A percentile compares a stretch with the other conserved stretches of the same genome.
phyloP scores from a whole-genome alignment of 352 stramenopile species.

The Phytophthora pseudosyringae region DNA sequence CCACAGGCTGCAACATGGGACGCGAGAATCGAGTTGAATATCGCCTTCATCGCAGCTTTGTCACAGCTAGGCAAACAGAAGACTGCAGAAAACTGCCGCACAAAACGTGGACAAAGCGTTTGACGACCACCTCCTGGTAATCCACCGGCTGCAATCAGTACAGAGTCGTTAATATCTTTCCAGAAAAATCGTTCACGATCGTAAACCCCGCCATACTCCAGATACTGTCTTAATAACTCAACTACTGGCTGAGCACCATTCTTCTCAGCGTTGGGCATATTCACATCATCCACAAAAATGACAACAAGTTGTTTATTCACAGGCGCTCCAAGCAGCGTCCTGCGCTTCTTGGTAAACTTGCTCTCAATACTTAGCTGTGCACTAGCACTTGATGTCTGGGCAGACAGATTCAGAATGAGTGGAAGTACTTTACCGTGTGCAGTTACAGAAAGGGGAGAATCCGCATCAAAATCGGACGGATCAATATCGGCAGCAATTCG shows the following conservation, averaged over 20 bases:
- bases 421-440: conserved; percentile 46
- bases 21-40: conserved; percentile 89
- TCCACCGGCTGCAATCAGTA: conserved; percentile 70
- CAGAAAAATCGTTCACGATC: conserved; percentile 88
- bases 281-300: conserved; percentile 92
- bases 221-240: conserved; percentile 75
- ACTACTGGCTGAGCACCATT: conserved; percentile 80
- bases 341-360: conserved; percentile 93
- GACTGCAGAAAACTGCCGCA: conserved; percentile 70
- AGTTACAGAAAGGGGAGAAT: conserved; percentile 25
- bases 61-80: conserved; percentile 79
- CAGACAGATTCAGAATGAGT: conserved; percentile 85
- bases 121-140: conserved; percentile 65
- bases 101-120: conserved; percentile 63
- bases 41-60: conserved; percentile 82
- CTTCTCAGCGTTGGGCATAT: conserved; percentile 86
- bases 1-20: conserved; percentile 46
- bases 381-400: conserved; percentile 82
- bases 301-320: conserved; percentile 75
- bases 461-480: conserved; percentile 10
- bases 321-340: conserved; percentile 90
- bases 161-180: conserved; percentile 75
- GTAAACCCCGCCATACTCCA: conserved; percentile 80
- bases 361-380: conserved; percentile 89
- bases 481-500: conserved; percentile 29